Evolutionary conservation across 1,139 yeast species (phyloP), one percentile per base, ranked within the genome.

Genomic region (Scheffersomyces titani): DNA sequence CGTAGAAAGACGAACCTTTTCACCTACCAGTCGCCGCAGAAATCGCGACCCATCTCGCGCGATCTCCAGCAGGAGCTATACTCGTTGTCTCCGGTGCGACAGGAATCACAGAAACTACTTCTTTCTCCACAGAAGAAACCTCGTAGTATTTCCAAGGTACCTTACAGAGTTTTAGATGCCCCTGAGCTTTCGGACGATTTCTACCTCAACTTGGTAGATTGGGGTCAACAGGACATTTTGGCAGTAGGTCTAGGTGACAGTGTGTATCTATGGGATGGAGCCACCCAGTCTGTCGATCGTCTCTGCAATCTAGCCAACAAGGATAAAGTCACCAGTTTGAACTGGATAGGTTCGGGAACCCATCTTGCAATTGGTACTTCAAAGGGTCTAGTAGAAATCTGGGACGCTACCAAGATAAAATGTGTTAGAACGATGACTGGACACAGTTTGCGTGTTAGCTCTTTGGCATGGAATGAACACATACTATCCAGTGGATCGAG

Each of bases 131-230:
- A 89, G 57, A 91, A 88, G 72, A 89, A 87, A 65, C 85, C 90
- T 0, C 75, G 99, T 53, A 83, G 83, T 46, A 90, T 94, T 7
- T 82, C 93, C 13, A 91, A 90, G 67, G 92, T 92, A 0, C 99
- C 99, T 0, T 92, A 90, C 68, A 81, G 97, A 58, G 98, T 94
- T 3, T 81, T 94, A 51, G 99, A 94, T 74, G 99, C 99, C 0
- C 99, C 99, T 0, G 97, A 92, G 58, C 77, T 96, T 47, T 90
- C 92, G 11, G 99, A 96, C 70, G 98, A 94, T 71, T 94, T 93
- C 69, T 94, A 94, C 69, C 80, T 92, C 50, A 96, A 94, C 69
- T 77, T 94, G 58, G 90, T 94, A 1, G 98, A 94, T 70, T 94
- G 99, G 99, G 97, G 98, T 0, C 85, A 91, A 45, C 92, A 89